phyloP scores from a whole-genome alignment of 306 rosid genomes.

The Corylus heterophylla region DNA sequence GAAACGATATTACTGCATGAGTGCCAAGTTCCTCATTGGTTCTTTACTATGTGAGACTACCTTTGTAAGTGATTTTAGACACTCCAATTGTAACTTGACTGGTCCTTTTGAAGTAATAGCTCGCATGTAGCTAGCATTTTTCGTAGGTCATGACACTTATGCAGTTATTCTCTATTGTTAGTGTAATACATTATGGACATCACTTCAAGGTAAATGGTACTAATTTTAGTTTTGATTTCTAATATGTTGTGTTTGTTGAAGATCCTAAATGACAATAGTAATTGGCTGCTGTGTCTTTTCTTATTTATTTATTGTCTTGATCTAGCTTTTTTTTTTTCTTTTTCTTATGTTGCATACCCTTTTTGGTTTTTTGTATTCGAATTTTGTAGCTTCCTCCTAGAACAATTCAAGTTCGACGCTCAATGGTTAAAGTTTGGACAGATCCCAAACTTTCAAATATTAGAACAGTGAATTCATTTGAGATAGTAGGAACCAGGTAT shows the following conservation, averaged over 20 bases:
- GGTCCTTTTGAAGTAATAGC: no score
- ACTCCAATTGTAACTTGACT: no score
- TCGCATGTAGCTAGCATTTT: no score
- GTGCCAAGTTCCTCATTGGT: no score
- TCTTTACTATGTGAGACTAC: no score
- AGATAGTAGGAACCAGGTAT: conserved; percentile 79
- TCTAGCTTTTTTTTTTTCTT: neutral
- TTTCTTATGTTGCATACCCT: neutral
- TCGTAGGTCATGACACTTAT: no score
- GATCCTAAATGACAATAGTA: no score
- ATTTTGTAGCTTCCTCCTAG: conserved; percentile 59
- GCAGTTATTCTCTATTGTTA: no score
- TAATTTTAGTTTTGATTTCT: neutral
- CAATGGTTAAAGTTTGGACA: conserved; percentile 65
- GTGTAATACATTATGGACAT: neutral
- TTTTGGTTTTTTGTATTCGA: conserved; percentile 1
- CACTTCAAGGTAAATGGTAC: neutral
- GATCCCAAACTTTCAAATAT: conserved; percentile 31
- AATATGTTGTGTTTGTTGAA: neutral
- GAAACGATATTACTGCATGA: no score
- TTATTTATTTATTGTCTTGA: neutral
- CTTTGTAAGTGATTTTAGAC: no score
- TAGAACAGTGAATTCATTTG: conserved; percentile 57
- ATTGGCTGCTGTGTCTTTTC: neutral
- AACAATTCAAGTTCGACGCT: conserved; percentile 63